Conservation (phyloP, 176 grass and related monocot genomes). For the Raddia distichophylla region DNA sequence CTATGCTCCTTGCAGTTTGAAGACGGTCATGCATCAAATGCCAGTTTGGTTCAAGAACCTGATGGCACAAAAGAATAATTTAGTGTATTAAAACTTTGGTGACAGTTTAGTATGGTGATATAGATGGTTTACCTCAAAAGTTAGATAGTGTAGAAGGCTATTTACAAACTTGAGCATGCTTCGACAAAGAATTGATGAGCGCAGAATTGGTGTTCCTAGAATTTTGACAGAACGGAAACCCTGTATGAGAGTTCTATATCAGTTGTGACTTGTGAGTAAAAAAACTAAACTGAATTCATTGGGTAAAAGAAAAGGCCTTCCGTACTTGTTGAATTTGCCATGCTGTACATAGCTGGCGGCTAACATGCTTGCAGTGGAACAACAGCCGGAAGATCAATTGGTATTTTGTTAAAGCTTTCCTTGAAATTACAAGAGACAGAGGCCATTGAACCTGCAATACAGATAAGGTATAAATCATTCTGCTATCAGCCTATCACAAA, state of each 20-base stretch:
- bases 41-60: slow-evolving; percentile 99
- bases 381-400: slow-evolving; percentile 93
- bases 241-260: slow-evolving; percentile 56
- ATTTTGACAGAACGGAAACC: slow-evolving; percentile 78
- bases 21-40: slow-evolving; percentile 85
- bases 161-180: slow-evolving; percentile 99
- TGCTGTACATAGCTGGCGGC: slow-evolving; percentile 76
- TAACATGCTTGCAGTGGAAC: slow-evolving; percentile 99
- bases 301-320: slow-evolving; percentile 13
- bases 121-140: slow-evolving; percentile 81
- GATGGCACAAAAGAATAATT: slow-evolving; percentile 15
- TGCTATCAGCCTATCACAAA: background rate
- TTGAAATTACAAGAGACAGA: slow-evolving; percentile 94
- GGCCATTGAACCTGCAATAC: slow-evolving; percentile 93
- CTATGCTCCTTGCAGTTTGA: slow-evolving; percentile 91
- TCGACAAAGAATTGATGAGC: slow-evolving; percentile 93
- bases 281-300: slow-evolving; percentile 9
- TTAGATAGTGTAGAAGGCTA: slow-evolving; percentile 98
- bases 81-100: slow-evolving; percentile 4
- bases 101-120: slow-evolving; percentile 40
- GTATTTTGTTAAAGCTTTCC: slow-evolving; percentile 95
- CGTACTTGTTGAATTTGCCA: slow-evolving; percentile 98
- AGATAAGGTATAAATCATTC: slow-evolving; percentile 17
- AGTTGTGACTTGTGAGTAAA: slow-evolving; percentile 10
- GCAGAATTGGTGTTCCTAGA: slow-evolving; percentile 73